Conservation (phyloP, 805 yeast species). For the Candida ulmi region DNA sequence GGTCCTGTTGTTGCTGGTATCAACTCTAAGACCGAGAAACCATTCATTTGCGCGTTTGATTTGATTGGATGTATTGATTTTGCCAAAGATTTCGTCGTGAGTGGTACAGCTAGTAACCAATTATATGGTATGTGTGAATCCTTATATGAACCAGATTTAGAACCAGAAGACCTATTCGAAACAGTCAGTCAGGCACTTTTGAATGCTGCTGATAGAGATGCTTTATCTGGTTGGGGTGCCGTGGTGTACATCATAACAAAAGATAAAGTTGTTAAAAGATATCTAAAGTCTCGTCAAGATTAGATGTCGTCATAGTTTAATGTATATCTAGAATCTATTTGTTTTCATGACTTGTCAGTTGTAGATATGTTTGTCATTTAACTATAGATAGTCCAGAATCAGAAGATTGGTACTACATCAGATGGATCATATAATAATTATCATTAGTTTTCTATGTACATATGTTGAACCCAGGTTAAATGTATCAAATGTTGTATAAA, state of each 20-base stretch:
- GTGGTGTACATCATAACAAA: constrained; percentile 87
- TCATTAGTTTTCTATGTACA: too few relatives aligned
- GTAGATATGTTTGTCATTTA: not conserved
- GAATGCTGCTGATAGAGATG: constrained; percentile 96
- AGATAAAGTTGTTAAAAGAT: constrained; percentile 83
- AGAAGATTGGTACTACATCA: too few relatives aligned
- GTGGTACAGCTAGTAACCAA: constrained; percentile 97
- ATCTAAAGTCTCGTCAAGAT: constrained; percentile 94
- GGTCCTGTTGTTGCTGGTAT: constrained; percentile 97
- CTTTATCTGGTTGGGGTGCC: constrained; percentile 98
- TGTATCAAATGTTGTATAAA: too few relatives aligned
- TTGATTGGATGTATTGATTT: constrained; percentile 94
- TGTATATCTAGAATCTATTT: not conserved
- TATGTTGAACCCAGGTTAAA: too few relatives aligned
- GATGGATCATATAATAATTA: too few relatives aligned
- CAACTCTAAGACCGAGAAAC: constrained; percentile 73
- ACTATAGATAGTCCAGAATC: too few relatives aligned
- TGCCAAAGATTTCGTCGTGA: constrained; percentile 89
- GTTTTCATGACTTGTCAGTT: too few relatives aligned
- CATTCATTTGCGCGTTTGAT: constrained; percentile 94
- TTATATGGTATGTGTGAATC: constrained; percentile 98
- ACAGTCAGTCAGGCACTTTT: constrained; percentile 90
- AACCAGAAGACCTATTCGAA: constrained; percentile 92
- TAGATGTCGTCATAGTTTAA: constrained; percentile 22
- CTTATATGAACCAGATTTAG: constrained; percentile 88